These are phyloP conservation scores for Ophiostoma perfectum DNA, from an alignment of 2,329 filamentous ascomycete genomes.

Conservation along the genomic window DNA sequence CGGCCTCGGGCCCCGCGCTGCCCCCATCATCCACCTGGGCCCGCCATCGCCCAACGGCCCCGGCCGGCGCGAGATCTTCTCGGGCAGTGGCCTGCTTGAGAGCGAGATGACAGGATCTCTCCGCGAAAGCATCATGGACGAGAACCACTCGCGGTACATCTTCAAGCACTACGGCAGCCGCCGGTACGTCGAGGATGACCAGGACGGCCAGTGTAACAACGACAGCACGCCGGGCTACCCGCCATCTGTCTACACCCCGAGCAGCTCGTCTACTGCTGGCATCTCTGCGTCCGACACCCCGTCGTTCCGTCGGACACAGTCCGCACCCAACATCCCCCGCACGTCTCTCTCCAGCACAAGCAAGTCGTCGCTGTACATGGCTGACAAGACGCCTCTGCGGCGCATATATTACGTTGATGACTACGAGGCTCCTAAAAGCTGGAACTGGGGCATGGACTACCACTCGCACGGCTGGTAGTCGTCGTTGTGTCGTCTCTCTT, in stretches of 20 bases:
- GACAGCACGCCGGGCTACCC: not conserved
- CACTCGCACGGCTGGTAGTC: conserved; percentile 25
- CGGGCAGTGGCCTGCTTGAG: conserved; percentile 7
- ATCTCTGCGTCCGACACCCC: not conserved
- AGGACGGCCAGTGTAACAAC: not conserved
- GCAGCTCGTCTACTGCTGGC: not conserved
- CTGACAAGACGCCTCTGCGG: not conserved
- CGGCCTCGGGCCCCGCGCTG: conserved; percentile 19
- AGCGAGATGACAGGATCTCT: conserved; percentile 21
- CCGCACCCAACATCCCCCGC: conserved; percentile 14
- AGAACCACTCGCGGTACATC: conserved; percentile 19
- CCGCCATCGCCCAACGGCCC: not conserved
- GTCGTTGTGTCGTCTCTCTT: not conserved
- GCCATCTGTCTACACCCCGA: not conserved
- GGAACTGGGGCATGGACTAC: conserved; percentile 20
- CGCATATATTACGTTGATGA: conserved; percentile 19
- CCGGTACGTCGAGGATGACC: not conserved
- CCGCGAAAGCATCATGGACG: conserved; percentile 15
- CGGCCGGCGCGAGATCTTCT: not conserved
- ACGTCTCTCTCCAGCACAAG: not conserved
- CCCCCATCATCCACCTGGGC: conserved; percentile 11
- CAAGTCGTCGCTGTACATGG: not conserved
- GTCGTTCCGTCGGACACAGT: conserved; percentile 20
- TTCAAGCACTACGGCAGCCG: conserved; percentile 22
- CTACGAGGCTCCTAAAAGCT: conserved; percentile 19